A percentile compares a stretch with the other conserved stretches of the same genome.
Evolutionary conservation across 352 stramenopile genomes (phyloP).

Genomic region (Peronospora destructor): DNA sequence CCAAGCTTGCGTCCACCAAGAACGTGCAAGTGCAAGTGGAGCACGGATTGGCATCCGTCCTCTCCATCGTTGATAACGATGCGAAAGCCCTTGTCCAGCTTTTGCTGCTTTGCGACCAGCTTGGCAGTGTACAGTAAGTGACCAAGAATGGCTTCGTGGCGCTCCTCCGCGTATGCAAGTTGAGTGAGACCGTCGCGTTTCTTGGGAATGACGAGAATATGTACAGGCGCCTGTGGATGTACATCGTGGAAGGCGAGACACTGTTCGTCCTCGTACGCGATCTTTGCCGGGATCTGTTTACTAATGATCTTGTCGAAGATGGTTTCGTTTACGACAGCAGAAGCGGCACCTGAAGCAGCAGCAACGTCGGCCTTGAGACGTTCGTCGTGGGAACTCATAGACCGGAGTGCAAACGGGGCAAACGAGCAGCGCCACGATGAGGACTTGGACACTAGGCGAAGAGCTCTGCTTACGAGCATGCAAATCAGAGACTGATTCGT

Average conservation of each 20-base stretch:
- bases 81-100: slow-evolving; percentile 88
- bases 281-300: slow-evolving; percentile 89
- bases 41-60: slow-evolving; percentile 88
- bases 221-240: slow-evolving; percentile 91
- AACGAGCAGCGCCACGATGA: slow-evolving; percentile 10
- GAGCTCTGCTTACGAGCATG: slow-evolving; percentile 21
- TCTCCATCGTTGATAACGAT: slow-evolving; percentile 97
- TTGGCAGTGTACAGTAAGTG: slow-evolving; percentile 90
- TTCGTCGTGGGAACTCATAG: slow-evolving; percentile 56
- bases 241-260: slow-evolving; percentile 98
- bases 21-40: slow-evolving; percentile 92
- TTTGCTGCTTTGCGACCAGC: slow-evolving; percentile 89
- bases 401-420: slow-evolving; percentile 8
- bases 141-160: slow-evolving; percentile 91
- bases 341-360: slow-evolving; percentile 27
- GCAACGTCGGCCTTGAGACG: slow-evolving; percentile 54
- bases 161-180: slow-evolving; percentile 84
- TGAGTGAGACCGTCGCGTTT: slow-evolving; percentile 88
- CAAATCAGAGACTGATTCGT: not conserved
- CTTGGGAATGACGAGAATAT: slow-evolving; percentile 98
- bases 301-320: slow-evolving; percentile 99
- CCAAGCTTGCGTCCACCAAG: slow-evolving; percentile 90
- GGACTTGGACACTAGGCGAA: slow-evolving; percentile 3
- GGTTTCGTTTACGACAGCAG: slow-evolving; percentile 59
- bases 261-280: slow-evolving; percentile 95